phyloP scores from a whole-genome alignment of 208 protist genomes.

The Tritrichomonas musculus region DNA sequence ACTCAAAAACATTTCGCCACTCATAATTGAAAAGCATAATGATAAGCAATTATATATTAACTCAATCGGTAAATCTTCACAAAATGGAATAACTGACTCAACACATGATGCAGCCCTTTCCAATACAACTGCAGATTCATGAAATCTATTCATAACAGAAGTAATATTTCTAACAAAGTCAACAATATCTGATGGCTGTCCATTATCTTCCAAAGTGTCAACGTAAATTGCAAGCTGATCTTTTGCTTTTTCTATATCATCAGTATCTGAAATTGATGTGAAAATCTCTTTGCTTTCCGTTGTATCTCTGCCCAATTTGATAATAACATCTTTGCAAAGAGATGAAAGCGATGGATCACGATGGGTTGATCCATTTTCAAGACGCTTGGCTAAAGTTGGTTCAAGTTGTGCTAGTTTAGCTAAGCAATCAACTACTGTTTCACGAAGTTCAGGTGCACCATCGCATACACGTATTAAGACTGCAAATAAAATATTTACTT shows the following conservation, averaged over 20 bases:
- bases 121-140: not conserved
- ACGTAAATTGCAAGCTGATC: not conserved
- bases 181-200: not conserved
- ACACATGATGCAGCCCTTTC: not conserved
- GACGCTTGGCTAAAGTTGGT: not conserved
- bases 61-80: not conserved
- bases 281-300: not conserved
- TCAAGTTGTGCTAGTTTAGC: not conserved
- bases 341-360: not conserved
- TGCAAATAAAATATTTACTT: slow-evolving; percentile 16
- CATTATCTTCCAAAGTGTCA: not conserved
- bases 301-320: not conserved
- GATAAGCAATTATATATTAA: not conserved
- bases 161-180: not conserved
- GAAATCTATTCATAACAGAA: not conserved
- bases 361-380: not conserved
- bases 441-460: not conserved
- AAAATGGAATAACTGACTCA: not conserved
- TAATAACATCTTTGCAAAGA: not conserved
- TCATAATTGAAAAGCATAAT: not conserved
- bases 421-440: not conserved
- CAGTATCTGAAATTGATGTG: not conserved
- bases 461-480: not conserved
- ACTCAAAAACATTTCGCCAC: not conserved
- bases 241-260: not conserved